A percentile compares a stretch with the other conserved stretches of the same genome.
Evolutionary conservation across 2,329 filamentous ascomycete species (phyloP).

Genomic region (Eurotiales sp.): DNA sequence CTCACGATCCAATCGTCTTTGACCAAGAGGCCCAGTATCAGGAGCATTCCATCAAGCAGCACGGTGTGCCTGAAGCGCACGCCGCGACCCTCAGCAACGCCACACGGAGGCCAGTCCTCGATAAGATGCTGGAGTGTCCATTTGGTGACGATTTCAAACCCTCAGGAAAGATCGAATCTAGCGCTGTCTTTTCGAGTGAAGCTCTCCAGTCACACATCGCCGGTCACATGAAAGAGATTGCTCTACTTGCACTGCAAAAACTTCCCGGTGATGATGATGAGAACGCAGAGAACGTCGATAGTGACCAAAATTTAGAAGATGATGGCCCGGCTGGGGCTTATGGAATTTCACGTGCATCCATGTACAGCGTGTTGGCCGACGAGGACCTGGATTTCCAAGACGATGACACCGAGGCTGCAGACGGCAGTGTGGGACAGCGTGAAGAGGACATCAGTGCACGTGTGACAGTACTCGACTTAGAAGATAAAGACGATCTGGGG

Average conservation of each 20-base stretch:
- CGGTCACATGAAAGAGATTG: slow-evolving; percentile 30
- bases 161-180: background rate
- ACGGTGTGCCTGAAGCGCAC: background rate
- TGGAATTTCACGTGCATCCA: background rate
- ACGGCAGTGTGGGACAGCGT: background rate
- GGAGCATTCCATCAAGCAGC: background rate
- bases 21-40: background rate
- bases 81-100: background rate
- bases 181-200: slow-evolving; percentile 17
- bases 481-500: background rate
- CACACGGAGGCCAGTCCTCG: background rate
- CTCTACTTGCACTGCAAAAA: slow-evolving; percentile 30
- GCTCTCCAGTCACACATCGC: slow-evolving; percentile 28
- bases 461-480: background rate
- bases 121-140: background rate
- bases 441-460: background rate
- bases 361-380: background rate
- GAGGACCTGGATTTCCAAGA: background rate
- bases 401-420: background rate
- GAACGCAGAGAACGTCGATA: background rate
- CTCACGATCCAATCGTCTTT: background rate
- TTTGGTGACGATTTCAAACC: background rate
- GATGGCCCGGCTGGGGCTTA: background rate
- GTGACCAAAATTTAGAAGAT: background rate
- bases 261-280: slow-evolving; percentile 21